phyloP scores from a whole-genome alignment of 2,329 filamentous ascomycete species.

The Knufia petricola region DNA sequence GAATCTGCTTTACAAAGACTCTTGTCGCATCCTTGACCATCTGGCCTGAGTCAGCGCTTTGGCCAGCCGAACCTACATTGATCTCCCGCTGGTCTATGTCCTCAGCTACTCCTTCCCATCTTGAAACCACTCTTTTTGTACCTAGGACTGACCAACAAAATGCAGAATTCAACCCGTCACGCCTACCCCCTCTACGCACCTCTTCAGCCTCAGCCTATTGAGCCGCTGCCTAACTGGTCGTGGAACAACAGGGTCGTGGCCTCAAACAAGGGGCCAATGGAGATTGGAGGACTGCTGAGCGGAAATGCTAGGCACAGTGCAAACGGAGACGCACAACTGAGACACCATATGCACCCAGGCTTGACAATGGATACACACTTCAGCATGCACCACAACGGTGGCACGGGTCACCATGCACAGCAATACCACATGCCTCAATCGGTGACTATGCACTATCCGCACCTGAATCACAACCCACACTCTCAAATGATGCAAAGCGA shows the following conservation, averaged over 20 bases:
- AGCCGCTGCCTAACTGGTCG: slow-evolving; percentile 7
- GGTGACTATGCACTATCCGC: slow-evolving; percentile 39
- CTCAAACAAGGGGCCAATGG: slow-evolving; percentile 31
- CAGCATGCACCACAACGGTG: neutral
- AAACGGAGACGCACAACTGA: slow-evolving; percentile 34
- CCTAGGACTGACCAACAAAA: slow-evolving; percentile 11
- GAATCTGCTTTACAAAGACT: neutral
- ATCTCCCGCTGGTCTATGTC: slow-evolving; percentile 1
- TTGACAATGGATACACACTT: slow-evolving; percentile 29
- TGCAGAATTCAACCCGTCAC: slow-evolving; percentile 18
- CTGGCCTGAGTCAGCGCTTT: slow-evolving; percentile 1
- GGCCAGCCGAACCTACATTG: slow-evolving; percentile 6
- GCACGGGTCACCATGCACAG: slow-evolving; percentile 31
- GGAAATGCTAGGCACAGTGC: slow-evolving; percentile 34
- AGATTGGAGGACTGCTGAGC: slow-evolving; percentile 45
- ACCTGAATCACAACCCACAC: slow-evolving; percentile 45
- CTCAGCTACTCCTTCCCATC: neutral
- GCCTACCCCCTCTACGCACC: slow-evolving; percentile 11
- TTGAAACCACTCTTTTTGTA: neutral
- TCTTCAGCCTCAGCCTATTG: slow-evolving; percentile 11
- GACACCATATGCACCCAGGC: slow-evolving; percentile 37
- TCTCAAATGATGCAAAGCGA: slow-evolving; percentile 43
- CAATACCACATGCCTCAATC: slow-evolving; percentile 45
- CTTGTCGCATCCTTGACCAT: neutral
- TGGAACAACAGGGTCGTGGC: slow-evolving; percentile 14